Percentiles rank a stretch among this genome's conserved stretches.
These are phyloP conservation scores for Blastosporella zonata DNA, from an alignment of 1,284 basidiomycete species.

Conservation along the genomic window DNA sequence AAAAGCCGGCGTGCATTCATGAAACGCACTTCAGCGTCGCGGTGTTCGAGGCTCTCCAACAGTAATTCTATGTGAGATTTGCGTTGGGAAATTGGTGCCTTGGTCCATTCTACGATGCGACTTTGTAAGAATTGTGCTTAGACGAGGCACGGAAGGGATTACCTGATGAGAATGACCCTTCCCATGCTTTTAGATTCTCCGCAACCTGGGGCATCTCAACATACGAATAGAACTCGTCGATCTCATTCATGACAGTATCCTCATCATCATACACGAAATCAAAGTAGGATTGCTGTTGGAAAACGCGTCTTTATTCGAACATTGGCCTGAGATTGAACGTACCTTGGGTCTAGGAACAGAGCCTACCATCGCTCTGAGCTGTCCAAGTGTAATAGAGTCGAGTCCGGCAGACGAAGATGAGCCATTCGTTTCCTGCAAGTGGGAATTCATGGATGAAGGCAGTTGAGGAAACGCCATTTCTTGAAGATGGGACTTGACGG, in stretches of 20 bases:
- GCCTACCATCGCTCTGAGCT: constrained; percentile 72
- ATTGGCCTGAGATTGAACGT: constrained; percentile 23
- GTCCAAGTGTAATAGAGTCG: constrained; percentile 81
- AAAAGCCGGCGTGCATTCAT: constrained; percentile 84
- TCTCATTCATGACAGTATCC: constrained; percentile 92
- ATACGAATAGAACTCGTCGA: constrained; percentile 98
- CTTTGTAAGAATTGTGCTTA: constrained; percentile 8
- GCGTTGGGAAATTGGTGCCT: constrained; percentile 56
- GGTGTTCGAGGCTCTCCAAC: constrained; percentile 83
- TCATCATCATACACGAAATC: constrained; percentile 94
- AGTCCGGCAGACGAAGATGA: constrained; percentile 26
- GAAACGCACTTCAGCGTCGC: constrained; percentile 80
- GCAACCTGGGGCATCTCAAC: constrained; percentile 91
- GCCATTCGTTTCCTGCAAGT: constrained; percentile 21
- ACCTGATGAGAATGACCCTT: constrained; percentile 79
- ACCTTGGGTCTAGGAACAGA: constrained; percentile 77
- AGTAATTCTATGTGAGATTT: constrained; percentile 75
- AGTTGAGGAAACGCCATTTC: constrained; percentile 27
- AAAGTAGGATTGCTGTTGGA: constrained; percentile 73
- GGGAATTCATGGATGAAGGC: constrained; percentile 24
- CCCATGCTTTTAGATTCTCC: constrained; percentile 87
- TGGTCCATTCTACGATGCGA: constrained; percentile 75
- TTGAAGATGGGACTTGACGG: background rate
- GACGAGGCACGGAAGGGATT: constrained; percentile 24
- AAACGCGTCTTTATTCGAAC: constrained; percentile 13